These are phyloP conservation scores for Fusarium citri DNA, from an alignment of 2,329 filamentous ascomycete species.

Conservation along the genomic window DNA sequence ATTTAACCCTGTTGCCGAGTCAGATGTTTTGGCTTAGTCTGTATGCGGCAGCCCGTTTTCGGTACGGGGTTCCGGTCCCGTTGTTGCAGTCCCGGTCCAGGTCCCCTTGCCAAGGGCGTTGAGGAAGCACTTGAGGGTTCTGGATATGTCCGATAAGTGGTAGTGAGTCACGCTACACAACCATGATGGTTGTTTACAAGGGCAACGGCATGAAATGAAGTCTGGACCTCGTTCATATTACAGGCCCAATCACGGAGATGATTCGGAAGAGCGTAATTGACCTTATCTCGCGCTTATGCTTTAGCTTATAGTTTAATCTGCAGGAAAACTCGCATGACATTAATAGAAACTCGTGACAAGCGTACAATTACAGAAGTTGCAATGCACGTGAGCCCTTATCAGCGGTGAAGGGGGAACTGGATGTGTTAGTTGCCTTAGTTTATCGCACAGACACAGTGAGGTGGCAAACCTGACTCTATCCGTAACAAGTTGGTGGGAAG, in stretches of 20 bases:
- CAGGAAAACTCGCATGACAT: slow-evolving; percentile 16
- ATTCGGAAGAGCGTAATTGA: slow-evolving; percentile 14
- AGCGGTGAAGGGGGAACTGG: slow-evolving; percentile 18
- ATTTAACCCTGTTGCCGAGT: slow-evolving; percentile 47
- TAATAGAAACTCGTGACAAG: slow-evolving; percentile 26
- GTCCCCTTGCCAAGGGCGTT: slow-evolving; percentile 25
- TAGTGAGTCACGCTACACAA: slow-evolving; percentile 37
- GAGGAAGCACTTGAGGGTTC: slow-evolving; percentile 14
- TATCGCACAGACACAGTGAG: slow-evolving; percentile 31
- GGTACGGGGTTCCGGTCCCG: slow-evolving; percentile 33
- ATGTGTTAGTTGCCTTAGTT: slow-evolving; percentile 6
- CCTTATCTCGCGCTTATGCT: slow-evolving; percentile 13
- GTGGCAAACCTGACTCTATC: slow-evolving; percentile 11
- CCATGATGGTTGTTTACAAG: slow-evolving; percentile 1
- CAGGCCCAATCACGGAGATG: slow-evolving; percentile 29
- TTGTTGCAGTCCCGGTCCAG: slow-evolving; percentile 15
- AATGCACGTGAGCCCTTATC: slow-evolving; percentile 23
- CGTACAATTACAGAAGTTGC: not conserved
- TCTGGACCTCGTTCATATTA: slow-evolving; percentile 8
- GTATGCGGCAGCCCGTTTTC: slow-evolving; percentile 35
- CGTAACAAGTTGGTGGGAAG: not conserved
- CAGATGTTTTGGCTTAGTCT: slow-evolving; percentile 40
- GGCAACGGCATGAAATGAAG: slow-evolving; percentile 12
- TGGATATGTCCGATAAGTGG: slow-evolving; percentile 16
- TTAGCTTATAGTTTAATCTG: slow-evolving; percentile 24